Base-by-base conservation (phyloP, 805 yeast genomes). In the Wickerhamomyces tratensis region DNA sequence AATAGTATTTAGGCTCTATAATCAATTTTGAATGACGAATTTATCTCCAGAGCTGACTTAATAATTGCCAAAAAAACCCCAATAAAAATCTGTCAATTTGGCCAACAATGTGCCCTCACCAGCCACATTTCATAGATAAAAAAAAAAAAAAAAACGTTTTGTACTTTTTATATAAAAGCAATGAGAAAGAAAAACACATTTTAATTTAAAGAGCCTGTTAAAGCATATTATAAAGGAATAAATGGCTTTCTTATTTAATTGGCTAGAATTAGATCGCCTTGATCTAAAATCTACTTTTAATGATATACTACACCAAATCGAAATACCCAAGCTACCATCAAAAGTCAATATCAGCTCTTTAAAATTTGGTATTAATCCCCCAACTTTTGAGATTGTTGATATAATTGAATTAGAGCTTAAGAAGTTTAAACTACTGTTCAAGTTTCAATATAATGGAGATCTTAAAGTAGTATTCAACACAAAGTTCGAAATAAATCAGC, bases 171-270 rank as follows among this genome's bases (percentile, higher is more conserved):
- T 20, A 20, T 20, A 20, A 20, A 20, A 20, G 20, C 20, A 20
- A 20, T 20, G 20, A 20, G 20, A 20, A 20, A 20, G 20, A 20
- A 20, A 20, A n/a, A n/a, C n/a, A 20, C 20, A 20, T 20, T 20
- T 20, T 2, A 20, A 20, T 20, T 20, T 4, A 20, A 20, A 20
- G 20, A 20, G 20, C 20, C 20, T 20, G 4, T 20, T 20, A 20
- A 20, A 20, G 20, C 20, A 20, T 20, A 20, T 20, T 4, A 20
- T 20, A 20, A 20, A 20, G 20, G 4, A 20, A 20, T 20, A 20
- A 20, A 57, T 51, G 58, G 54, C 56, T 13, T 51, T 49, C 43
- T 40, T 52, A 27, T 52, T 52, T 41, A 48, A 49, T 48, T 56
- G 54, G 56, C 15, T 47, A 31, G 50, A 50, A 30, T 43, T 54